These are phyloP conservation scores for Blastocystis hominis DNA, from an alignment of 352 stramenopile genomes.

Conservation along the genomic window DNA sequence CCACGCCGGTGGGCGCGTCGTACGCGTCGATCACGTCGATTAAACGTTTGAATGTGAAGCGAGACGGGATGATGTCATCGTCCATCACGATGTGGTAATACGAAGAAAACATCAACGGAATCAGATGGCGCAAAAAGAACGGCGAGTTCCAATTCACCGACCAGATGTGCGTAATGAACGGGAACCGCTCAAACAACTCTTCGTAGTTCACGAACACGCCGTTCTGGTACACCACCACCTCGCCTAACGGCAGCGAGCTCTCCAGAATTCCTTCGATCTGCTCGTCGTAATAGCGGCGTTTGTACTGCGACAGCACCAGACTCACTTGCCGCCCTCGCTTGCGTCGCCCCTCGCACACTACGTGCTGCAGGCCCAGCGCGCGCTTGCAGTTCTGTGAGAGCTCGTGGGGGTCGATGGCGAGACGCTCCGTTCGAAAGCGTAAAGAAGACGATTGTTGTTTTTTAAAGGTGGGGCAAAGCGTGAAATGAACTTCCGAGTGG, in stretches of 20 bases:
- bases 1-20: neutral
- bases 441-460: neutral
- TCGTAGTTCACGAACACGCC: neutral
- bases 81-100: slow-evolving; percentile 23
- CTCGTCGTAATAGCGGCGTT: neutral
- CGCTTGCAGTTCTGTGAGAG: neutral
- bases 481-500: neutral
- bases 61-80: slow-evolving; percentile 29
- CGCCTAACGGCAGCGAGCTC: neutral
- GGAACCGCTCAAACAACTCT: neutral
- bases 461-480: neutral
- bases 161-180: neutral
- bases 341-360: neutral
- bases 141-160: slow-evolving; percentile 24
- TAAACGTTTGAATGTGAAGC: neutral
- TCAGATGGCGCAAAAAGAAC: slow-evolving; percentile 26
- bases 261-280: neutral
- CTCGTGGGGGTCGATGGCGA: too few relatives aligned
- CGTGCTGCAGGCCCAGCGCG: neutral
- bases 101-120: slow-evolving; percentile 4
- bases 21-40: neutral
- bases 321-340: neutral
- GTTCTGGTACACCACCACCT: slow-evolving; percentile 31
- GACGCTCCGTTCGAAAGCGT: neutral
- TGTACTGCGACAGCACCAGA: slow-evolving; percentile 18